These are phyloP conservation scores for Didymella exigua DNA, from an alignment of 2,329 filamentous ascomycete species.

Conservation along the genomic window DNA sequence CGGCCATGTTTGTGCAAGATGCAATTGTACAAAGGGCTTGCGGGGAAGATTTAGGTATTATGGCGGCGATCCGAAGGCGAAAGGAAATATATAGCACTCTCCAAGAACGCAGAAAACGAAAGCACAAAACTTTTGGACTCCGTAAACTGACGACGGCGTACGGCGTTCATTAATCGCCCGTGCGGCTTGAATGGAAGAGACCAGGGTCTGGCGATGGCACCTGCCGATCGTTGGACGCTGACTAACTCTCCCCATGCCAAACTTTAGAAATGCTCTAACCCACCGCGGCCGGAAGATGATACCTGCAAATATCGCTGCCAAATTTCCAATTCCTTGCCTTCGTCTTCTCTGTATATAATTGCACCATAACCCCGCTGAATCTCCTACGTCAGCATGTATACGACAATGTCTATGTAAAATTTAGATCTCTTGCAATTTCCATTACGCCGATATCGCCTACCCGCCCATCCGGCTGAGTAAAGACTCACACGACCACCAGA, in stretches of 20 bases:
- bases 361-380: not conserved
- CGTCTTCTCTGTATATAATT: constrained; percentile 8
- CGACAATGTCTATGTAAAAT: constrained; percentile 1
- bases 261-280: constrained; percentile 20
- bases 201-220: constrained; percentile 21
- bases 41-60: not conserved
- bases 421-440: constrained; percentile 15
- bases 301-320: constrained; percentile 9
- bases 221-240: constrained; percentile 25
- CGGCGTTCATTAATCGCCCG: not conserved
- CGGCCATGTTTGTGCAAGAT: constrained; percentile 33
- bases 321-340: constrained; percentile 1
- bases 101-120: not conserved
- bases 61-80: not conserved
- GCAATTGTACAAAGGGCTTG: not conserved
- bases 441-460: constrained; percentile 9
- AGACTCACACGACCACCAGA: constrained; percentile 15
- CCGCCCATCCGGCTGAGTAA: constrained; percentile 12
- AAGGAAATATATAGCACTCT: constrained; percentile 8
- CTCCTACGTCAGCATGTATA: not conserved
- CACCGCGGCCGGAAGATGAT: constrained; percentile 15
- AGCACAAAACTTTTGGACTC: constrained; percentile 5
- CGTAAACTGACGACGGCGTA: not conserved
- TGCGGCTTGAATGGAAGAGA: not conserved
- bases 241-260: constrained; percentile 23